Evolutionary conservation across 371 early-diverging fungal species (phyloP).

Genomic region (Apophysomyces trapeziformis): DNA sequence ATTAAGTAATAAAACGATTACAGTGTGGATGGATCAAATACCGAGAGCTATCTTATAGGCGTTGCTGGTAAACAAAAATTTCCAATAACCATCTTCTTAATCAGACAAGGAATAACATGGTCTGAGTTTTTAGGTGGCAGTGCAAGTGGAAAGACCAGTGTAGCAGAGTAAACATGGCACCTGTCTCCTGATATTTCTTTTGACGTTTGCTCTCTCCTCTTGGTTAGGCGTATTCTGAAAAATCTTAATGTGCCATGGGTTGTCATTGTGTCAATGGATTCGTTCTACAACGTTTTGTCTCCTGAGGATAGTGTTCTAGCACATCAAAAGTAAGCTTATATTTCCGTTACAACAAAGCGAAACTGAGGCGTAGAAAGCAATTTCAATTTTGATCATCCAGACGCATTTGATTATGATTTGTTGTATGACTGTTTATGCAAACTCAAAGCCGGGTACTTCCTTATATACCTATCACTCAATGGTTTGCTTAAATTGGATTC

Average conservation of each 20-base stretch:
- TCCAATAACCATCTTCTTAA: neutral
- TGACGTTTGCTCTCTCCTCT: neutral
- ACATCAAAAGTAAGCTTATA: slow-evolving; percentile 62
- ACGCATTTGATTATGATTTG: slow-evolving; percentile 80
- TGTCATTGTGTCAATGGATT: slow-evolving; percentile 91
- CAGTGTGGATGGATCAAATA: slow-evolving; percentile 67
- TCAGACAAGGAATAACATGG: slow-evolving; percentile 6
- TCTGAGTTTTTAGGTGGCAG: slow-evolving; percentile 66
- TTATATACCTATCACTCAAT: neutral
- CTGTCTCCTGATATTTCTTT: neutral
- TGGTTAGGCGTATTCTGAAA: slow-evolving; percentile 66
- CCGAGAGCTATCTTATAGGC: slow-evolving; percentile 73
- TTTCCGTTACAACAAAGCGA: slow-evolving; percentile 11
- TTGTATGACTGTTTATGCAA: slow-evolving; percentile 71
- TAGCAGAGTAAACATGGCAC: slow-evolving; percentile 58
- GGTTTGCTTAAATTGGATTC: neutral
- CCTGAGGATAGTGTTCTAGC: slow-evolving; percentile 75
- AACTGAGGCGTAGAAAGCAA: slow-evolving; percentile 35
- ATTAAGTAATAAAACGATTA: neutral
- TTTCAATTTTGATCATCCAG: slow-evolving; percentile 87
- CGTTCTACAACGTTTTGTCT: slow-evolving; percentile 86
- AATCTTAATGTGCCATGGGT: slow-evolving; percentile 86
- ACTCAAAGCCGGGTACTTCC: slow-evolving; percentile 70
- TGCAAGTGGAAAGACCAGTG: slow-evolving; percentile 86
- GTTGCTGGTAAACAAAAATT: slow-evolving; percentile 61